Base-by-base conservation (phyloP, 495 filamentous ascomycete species). In the Aspergillus homomorphus region DNA sequence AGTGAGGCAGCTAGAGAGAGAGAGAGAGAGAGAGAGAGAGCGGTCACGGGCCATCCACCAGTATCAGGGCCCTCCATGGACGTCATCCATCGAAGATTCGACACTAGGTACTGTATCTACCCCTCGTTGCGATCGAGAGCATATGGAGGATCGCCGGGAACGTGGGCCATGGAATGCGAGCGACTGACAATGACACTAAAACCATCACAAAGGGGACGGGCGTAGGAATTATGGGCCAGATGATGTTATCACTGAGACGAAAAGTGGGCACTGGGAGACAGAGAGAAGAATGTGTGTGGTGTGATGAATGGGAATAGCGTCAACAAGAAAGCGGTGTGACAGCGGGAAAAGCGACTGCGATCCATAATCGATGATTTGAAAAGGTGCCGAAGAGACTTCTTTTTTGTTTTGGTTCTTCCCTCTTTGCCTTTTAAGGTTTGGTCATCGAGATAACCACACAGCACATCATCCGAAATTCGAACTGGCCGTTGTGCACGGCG, bases 321-420 rank as follows among this genome's bases (percentile, higher is more conserved):
- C 26, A 28, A 28, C 43, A 24, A 52, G 58, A 53, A 52, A 66
- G 61, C 60, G 61, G 63, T 66, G 63, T 66, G 63, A 59, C 45
- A 53, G 54, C 48, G 45, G 52, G 53, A 45, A 51, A 45, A 30
- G 45, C 46, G 33, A 43, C 21, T 45, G 30, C 22, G 56, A 46
- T 46, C 18, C 45, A 46, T 20, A 38, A 38, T 12, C 2, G 10
- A 12, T 10, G 33, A 38, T 10, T 10, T 38, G 24, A 45, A 46
- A 50, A 33, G 42, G 30, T n/a, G 42, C 16, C 22, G 3, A 8
- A 45, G 42, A 1, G 24, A n/a, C n/a, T n/a, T n/a, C n/a, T n/a
- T n/a, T n/a, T n/a, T n/a, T n/a, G n/a, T n/a, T n/a, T n/a, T n/a
- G n/a, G n/a, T n/a, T n/a, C n/a, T n/a, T 16, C 26, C n/a, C 21